Base-by-base conservation (phyloP, 257 asterid genomes). In the Fraxinus anomala region DNA sequence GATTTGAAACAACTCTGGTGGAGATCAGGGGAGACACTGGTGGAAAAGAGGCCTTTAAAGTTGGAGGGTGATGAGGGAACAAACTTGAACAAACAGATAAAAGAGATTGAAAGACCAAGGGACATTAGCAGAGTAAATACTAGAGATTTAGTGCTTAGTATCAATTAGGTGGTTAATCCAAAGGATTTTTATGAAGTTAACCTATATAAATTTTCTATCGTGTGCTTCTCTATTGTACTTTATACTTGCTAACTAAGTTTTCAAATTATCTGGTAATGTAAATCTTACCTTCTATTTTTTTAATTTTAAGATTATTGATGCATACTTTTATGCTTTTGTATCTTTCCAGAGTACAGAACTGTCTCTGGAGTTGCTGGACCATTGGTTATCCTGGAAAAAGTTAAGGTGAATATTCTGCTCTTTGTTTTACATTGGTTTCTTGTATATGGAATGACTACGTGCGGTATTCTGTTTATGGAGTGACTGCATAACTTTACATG, bases 291-390 rank as follows among this genome's bases (percentile, higher is more conserved):
- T 37, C 40, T 6, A 37, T 37, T 10, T 40, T 40, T 10, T 13
- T 40, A 40, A 40, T 40, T 40, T 40, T 10, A 6, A 6, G 10
- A 37, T 37, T 40, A 40, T 24, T 21, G 31, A 61, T 23, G 68
- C 31, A n/a, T 61, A 61, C 11, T 54, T 54, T 56, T 56, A 56
- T 23, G 68, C 5, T 9, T 13, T 24, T 63, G 42, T 9, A 39
- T 77, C n/a, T 73, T 61, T 67, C 98, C 47, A 96, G 99, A 96
- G 86, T 96, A 96, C 73, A 89, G 99, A 83, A 96, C 99, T 71
- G 99, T 96, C 83, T 96, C 98, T 51, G 97, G 99, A 81, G 99
- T 93, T 78, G 99, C 99, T 80, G 99, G 99, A 70, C 99, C 99
- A 77, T 92, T 96, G 49, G 99, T 96, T 81, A 96, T 96, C 78